A percentile compares a stretch with the other conserved stretches of the same genome.
Conservation (phyloP, 225 moss, liverwort and hornwort genomes). For the Marchantia paleacea region DNA sequence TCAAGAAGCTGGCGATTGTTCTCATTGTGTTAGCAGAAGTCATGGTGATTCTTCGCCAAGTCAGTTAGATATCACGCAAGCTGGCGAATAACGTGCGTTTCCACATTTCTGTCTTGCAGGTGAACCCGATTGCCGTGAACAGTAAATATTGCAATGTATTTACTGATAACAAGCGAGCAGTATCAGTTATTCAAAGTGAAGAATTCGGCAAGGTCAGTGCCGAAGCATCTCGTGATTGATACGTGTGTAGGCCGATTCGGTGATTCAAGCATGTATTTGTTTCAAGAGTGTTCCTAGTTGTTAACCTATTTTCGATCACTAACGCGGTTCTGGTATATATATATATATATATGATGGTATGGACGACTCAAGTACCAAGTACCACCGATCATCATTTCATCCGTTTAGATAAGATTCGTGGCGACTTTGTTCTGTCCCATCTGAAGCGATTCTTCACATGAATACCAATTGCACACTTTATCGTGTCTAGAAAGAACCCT, state of each 20-base stretch:
- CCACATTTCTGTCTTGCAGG: constrained; percentile 42
- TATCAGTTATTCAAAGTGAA: constrained; percentile 59
- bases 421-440: no score
- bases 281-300: neutral
- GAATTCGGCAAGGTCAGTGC: constrained; percentile 85
- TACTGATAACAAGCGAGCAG: constrained; percentile 84
- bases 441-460: no score
- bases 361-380: no score
- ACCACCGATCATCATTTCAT: no score
- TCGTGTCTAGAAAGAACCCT: no score
- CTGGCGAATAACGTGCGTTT: neutral
- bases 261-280: neutral
- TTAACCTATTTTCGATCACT: neutral
- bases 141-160: constrained; percentile 99
- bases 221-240: neutral
- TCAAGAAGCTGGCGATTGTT: no score
- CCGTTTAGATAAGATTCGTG: no score
- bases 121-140: constrained; percentile 95
- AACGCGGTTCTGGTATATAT: neutral
- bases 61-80: neutral
- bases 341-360: no score
- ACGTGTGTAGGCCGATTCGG: neutral
- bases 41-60: neutral
- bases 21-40: neutral
- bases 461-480: no score